phyloP scores from a whole-genome alignment of 176 grass and related monocot genomes.

The Saccharum officinarum region DNA sequence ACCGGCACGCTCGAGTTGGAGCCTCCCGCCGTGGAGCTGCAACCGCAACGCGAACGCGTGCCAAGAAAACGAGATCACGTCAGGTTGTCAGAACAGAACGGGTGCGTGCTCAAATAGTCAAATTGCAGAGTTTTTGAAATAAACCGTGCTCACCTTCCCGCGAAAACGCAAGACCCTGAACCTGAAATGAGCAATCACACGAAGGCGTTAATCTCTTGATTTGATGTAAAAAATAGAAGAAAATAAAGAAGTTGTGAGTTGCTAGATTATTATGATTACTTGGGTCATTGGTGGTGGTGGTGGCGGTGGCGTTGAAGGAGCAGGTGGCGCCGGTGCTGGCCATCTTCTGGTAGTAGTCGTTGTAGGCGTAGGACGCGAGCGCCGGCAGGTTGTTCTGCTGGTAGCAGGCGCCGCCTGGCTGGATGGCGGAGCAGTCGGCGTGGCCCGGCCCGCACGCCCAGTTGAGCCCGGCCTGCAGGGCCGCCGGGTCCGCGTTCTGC shows the following conservation, averaged over 20 bases:
- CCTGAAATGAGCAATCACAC: constrained; percentile 38
- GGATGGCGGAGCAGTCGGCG: constrained; percentile 72
- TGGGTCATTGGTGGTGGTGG: constrained; percentile 52
- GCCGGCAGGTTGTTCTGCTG: constrained; percentile 63
- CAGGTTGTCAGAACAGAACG: not conserved
- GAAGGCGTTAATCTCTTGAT: not conserved
- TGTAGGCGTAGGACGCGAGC: constrained; percentile 87
- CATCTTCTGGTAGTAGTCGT: constrained; percentile 77
- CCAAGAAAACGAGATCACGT: not conserved
- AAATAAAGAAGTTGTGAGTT: too few species aligned
- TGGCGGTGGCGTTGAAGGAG: constrained; percentile 76
- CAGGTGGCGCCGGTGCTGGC: constrained; percentile 62
- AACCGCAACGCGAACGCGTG: not conserved
- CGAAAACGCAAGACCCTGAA: constrained; percentile 70
- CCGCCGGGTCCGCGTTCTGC: constrained; percentile 55
- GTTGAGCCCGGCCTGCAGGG: constrained; percentile 56
- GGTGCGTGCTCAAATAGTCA: not conserved
- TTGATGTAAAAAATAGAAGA: too few species aligned
- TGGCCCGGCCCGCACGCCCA: constrained; percentile 74
- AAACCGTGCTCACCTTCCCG: constrained; percentile 58
- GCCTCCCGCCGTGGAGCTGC: constrained; percentile 39
- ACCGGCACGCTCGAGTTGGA: constrained; percentile 41
- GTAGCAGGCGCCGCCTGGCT: constrained; percentile 68
- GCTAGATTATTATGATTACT: too few species aligned
- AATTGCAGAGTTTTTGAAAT: not conserved